Base-by-base conservation (phyloP, 768 basidiomycete species). In the Amanita polypyramis region DNA sequence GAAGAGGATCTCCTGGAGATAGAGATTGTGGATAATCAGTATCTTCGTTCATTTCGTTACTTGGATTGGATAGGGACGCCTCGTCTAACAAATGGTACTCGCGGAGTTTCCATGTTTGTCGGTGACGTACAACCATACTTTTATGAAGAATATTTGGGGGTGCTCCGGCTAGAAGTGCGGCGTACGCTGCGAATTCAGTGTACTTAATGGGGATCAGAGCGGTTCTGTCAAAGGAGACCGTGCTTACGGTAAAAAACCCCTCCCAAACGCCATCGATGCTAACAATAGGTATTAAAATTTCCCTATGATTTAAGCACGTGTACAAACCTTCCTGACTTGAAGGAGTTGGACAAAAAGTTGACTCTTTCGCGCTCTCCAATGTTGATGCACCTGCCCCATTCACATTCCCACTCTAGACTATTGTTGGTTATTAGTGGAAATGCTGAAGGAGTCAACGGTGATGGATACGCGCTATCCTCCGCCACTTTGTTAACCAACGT, bases 71-170 rank as follows among this genome's bases (percentile, higher is more conserved):
- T 29, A 51, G 55, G 8, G 57, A 56, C 14, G 53, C 51, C 41
- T 66, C 64, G 12, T 60, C 52, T 4, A 70, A 38, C 11, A 86
- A 65, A 56, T 87, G 79, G 56, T 89, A 78, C 62, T 91, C 88
- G 30, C 78, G 77, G 36, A 96, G 65, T 57, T 81, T 84, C 91
- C 92, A 95, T 0, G 90, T 90, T 59, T 96, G 93, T 14, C 77
- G 80, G 62, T 97, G 92, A 55, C 84, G 77, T 1, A 85, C 89
- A 21, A 88, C 80, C 41, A 81, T 69, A 38, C 84, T 82, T 36
- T 79, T 76, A 55, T 86, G 79, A n/a, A 95, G 65, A 7, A 74
- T 68, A 0, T 73, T 62, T 3, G 87, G 84, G 3, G 76, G 63
- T 0, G 70, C 82, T 15, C 86, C 89, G 5, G 75, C 70, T n/a